Evolutionary conservation across 495 filamentous ascomycete species (phyloP).

Genomic region (Letharia lupina): DNA sequence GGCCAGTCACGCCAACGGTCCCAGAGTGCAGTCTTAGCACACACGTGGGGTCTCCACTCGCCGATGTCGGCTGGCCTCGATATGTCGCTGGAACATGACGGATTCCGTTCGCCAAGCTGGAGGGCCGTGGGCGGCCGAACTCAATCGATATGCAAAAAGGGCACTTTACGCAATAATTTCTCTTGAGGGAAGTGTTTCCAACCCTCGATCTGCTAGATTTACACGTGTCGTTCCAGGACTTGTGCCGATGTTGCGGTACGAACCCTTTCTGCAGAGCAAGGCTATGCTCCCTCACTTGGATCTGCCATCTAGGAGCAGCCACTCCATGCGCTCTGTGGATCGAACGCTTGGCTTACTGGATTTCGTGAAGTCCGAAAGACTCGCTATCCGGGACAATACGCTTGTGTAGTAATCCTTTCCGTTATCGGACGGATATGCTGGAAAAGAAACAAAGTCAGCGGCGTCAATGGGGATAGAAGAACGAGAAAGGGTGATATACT

Average conservation of each 20-base stretch:
- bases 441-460: background rate
- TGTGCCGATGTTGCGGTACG: too few species aligned
- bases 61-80: background rate
- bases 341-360: slow-evolving; percentile 13
- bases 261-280: background rate
- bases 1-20: background rate
- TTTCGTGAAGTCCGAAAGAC: slow-evolving; percentile 17
- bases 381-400: slow-evolving; percentile 16
- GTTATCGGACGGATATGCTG: slow-evolving; percentile 9
- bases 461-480: background rate
- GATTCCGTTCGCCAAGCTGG: background rate
- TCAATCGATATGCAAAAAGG: background rate
- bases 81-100: background rate
- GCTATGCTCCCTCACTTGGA: background rate
- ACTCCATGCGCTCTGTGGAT: slow-evolving; percentile 20
- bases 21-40: background rate
- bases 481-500: background rate
- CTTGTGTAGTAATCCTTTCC: slow-evolving; percentile 21
- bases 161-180: background rate
- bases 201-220: background rate
- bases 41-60: background rate
- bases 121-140: background rate
- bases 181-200: background rate
- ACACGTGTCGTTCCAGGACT: background rate
- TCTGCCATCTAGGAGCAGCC: slow-evolving; percentile 18